These are phyloP conservation scores for Globisporangium rhizosaccharum DNA, from an alignment of 352 stramenopile genomes.

Conservation along the genomic window DNA sequence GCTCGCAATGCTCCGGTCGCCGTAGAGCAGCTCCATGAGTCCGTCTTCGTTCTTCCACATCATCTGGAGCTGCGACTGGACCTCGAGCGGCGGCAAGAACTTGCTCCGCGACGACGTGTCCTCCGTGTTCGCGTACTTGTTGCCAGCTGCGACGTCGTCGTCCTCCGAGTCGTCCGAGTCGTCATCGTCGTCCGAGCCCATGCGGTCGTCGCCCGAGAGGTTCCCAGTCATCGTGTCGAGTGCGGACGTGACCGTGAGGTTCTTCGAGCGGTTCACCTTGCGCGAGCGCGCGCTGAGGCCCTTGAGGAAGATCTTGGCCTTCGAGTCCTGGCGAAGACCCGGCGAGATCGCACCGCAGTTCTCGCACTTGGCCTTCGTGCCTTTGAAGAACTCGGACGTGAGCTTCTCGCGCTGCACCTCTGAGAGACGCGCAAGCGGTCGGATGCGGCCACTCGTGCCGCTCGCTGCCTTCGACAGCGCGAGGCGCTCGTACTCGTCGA, in stretches of 20 bases:
- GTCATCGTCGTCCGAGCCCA: conserved; percentile 31
- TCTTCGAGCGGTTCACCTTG: conserved; percentile 81
- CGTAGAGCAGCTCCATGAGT: conserved; percentile 93
- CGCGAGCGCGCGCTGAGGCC: conserved; percentile 70
- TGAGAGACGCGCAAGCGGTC: conserved; percentile 50
- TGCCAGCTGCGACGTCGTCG: conserved; percentile 17
- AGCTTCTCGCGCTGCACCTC: conserved; percentile 81
- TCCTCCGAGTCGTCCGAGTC: conserved; percentile 77
- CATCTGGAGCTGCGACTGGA: conserved; percentile 92
- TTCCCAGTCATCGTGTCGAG: conserved; percentile 78
- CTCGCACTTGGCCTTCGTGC: conserved; percentile 92
- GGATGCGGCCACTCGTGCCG: conserved; percentile 16
- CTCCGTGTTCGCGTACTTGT: conserved; percentile 51
- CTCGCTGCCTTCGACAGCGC: conserved; percentile 49
- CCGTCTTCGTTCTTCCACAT: conserved; percentile 93
- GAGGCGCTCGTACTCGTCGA: conserved; percentile 88
- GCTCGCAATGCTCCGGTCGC: conserved; percentile 69
- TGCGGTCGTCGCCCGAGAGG: conserved; percentile 37
- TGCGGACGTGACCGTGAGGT: conserved; percentile 74
- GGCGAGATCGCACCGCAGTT: conserved; percentile 96
- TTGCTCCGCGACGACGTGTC: conserved; percentile 78
- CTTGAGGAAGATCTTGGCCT: conserved; percentile 97
- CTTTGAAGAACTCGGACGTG: conserved; percentile 88
- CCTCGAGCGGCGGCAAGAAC: conserved; percentile 94
- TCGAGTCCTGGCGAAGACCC: conserved; percentile 95